A percentile compares a stretch with the other conserved stretches of the same genome.
Evolutionary conservation across 257 asterid species (phyloP).

Genomic region (Datura wrightii): DNA sequence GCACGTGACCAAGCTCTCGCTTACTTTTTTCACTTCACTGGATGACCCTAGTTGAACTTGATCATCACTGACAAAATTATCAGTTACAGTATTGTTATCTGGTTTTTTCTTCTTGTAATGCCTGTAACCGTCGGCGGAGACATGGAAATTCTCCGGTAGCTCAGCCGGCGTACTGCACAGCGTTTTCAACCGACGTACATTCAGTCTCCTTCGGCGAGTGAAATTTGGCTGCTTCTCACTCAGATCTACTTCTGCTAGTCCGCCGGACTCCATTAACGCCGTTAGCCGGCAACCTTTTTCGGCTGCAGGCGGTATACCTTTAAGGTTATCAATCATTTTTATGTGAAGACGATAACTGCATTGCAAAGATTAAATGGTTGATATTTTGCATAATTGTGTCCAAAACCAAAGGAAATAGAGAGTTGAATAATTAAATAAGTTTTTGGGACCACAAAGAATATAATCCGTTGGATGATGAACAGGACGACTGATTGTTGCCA

Average conservation of each 20-base stretch:
- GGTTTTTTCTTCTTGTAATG: neutral
- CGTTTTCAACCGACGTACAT: neutral
- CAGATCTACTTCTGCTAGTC: constrained; percentile 5
- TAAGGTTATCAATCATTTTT: neutral
- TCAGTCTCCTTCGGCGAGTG: constrained; percentile 35
- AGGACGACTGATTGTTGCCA: neutral
- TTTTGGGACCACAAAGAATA: neutral
- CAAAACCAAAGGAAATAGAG: neutral
- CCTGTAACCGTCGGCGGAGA: neutral
- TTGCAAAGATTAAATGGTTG: neutral
- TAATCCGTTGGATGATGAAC: neutral
- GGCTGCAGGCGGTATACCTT: neutral
- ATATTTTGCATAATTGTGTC: neutral
- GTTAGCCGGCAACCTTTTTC: neutral
- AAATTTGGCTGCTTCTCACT: neutral
- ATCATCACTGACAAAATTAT: neutral
- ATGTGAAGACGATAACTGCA: neutral
- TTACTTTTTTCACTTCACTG: constrained; percentile 25
- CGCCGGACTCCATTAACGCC: constrained; percentile 4
- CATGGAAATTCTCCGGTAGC: neutral
- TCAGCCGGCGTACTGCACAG: neutral
- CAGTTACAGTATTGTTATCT: constrained; percentile 27
- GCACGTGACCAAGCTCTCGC: constrained; percentile 24
- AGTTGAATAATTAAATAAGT: neutral
- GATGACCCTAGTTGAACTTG: constrained; percentile 13